These are phyloP conservation scores for Phytomonas sp. DNA, from an alignment of 208 protist genomes.

Conservation along the genomic window DNA sequence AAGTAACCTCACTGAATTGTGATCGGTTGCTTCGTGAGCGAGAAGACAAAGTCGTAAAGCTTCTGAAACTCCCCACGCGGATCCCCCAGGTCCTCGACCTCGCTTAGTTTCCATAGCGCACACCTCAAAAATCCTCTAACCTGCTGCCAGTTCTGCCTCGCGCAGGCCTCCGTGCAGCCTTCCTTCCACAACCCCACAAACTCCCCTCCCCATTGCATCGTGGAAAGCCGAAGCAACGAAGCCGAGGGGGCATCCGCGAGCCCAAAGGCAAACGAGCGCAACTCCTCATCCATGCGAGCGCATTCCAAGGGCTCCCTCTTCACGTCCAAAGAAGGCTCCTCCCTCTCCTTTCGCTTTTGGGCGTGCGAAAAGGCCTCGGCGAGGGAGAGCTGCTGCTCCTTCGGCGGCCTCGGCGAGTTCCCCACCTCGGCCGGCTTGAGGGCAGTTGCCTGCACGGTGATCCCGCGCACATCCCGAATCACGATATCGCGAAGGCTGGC, in stretches of 20 bases:
- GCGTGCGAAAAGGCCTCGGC: constrained; percentile 40
- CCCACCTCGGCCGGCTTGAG: constrained; percentile 22
- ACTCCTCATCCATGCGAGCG: not conserved
- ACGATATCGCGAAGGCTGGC: constrained; percentile 42
- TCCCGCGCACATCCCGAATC: constrained; percentile 67
- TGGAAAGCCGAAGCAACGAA: not conserved
- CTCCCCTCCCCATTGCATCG: not conserved
- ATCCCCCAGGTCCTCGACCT: not conserved
- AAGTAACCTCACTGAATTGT: not conserved
- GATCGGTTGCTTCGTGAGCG: not conserved
- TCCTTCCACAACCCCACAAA: constrained; percentile 25
- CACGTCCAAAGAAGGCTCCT: not conserved
- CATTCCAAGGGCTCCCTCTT: not conserved
- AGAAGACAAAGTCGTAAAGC: constrained; percentile 11
- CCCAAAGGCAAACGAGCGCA: not conserved
- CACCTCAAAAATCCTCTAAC: constrained; percentile 51
- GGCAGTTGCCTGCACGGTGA: constrained; percentile 71
- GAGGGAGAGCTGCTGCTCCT: constrained; percentile 45
- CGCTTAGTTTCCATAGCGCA: constrained; percentile 21
- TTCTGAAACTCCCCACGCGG: constrained; percentile 13
- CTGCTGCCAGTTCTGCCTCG: constrained; percentile 30
- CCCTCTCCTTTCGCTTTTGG: not conserved
- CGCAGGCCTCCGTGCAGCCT: constrained; percentile 20
- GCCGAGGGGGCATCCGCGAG: not conserved
- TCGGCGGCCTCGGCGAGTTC: constrained; percentile 8